Evolutionary conservation across 148 eudicot species (phyloP).

Genomic region (Nepenthes mirabilis): DNA sequence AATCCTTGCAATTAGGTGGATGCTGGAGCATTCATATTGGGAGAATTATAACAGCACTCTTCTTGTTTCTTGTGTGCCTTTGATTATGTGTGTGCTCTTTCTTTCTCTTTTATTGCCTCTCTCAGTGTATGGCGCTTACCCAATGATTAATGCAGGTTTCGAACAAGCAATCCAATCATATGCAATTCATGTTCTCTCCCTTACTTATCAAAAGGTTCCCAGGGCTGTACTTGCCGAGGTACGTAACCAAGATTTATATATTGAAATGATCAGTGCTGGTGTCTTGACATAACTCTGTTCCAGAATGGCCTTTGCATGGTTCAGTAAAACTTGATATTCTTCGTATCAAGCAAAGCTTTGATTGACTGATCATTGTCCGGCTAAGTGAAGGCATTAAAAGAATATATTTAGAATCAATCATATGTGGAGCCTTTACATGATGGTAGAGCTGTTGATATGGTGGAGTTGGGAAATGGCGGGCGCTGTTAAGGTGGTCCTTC

Average conservation of each 20-base stretch:
- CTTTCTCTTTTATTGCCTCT: background rate
- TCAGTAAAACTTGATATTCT: too few species aligned
- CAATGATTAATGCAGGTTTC: constrained; percentile 46
- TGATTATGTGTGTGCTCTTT: background rate
- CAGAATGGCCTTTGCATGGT: too few species aligned
- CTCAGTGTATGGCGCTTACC: background rate
- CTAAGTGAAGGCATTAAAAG: too few species aligned
- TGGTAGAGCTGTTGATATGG: too few species aligned
- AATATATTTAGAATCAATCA: too few species aligned
- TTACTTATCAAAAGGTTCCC: constrained; percentile 71
- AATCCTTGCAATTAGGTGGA: too few species aligned
- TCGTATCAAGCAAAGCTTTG: background rate
- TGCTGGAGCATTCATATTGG: too few species aligned
- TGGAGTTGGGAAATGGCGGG: too few species aligned
- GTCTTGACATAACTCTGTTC: background rate
- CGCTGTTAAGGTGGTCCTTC: too few species aligned
- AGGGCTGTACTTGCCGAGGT: constrained; percentile 90
- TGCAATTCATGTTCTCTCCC: constrained; percentile 78
- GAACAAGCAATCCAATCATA: constrained; percentile 89
- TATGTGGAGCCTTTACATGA: too few species aligned
- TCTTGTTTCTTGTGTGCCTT: background rate
- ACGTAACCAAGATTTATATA: constrained; percentile 4
- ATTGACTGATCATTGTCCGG: background rate
- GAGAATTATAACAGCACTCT: too few species aligned
- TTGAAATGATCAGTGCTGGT: too few species aligned